A percentile compares a stretch with the other conserved stretches of the same genome.
phyloP scores from a whole-genome alignment of 306 rosid genomes.

The Acmispon strigosus region DNA sequence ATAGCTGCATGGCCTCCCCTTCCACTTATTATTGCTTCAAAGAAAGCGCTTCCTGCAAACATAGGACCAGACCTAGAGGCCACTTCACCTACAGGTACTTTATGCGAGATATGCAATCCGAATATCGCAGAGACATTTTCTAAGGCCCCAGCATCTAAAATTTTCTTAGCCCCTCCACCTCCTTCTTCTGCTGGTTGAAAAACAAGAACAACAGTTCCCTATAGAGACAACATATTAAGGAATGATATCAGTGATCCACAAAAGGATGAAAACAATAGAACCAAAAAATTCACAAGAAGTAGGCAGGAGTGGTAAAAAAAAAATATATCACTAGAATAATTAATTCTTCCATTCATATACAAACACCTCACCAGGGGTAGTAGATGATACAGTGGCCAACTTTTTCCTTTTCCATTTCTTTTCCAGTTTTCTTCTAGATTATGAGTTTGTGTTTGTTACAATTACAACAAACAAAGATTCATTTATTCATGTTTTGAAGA shows the following conservation, averaged over 20 bases:
- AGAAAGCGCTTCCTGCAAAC: slow-evolving; percentile 59
- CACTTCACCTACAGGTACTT: slow-evolving; percentile 45
- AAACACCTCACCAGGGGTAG: background rate
- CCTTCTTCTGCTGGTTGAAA: slow-evolving; percentile 99
- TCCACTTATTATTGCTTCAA: slow-evolving; percentile 77
- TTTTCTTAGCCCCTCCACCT: slow-evolving; percentile 72
- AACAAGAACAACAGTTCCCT: slow-evolving; percentile 89
- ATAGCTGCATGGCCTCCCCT: slow-evolving; percentile 94
- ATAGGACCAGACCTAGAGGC: slow-evolving; percentile 62
- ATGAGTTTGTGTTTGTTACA: background rate
- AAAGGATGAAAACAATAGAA: slow-evolving; percentile 1
- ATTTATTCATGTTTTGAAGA: too few species aligned
- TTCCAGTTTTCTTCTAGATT: background rate
- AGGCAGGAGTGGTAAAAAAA: background rate
- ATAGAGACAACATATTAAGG: background rate
- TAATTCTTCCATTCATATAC: too few species aligned
- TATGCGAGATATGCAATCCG: slow-evolving; percentile 45
- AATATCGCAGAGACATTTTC: slow-evolving; percentile 66
- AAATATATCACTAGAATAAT: too few species aligned
- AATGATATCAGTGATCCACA: slow-evolving; percentile 4
- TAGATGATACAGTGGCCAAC: background rate
- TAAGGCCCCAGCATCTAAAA: slow-evolving; percentile 55
- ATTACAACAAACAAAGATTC: background rate
- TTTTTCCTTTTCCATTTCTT: too few species aligned
- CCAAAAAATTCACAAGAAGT: background rate